Evolutionary conservation across 805 yeast species (phyloP), one percentile per base, ranked within the genome.

Genomic region (Metschnikowia henanensis): DNA sequence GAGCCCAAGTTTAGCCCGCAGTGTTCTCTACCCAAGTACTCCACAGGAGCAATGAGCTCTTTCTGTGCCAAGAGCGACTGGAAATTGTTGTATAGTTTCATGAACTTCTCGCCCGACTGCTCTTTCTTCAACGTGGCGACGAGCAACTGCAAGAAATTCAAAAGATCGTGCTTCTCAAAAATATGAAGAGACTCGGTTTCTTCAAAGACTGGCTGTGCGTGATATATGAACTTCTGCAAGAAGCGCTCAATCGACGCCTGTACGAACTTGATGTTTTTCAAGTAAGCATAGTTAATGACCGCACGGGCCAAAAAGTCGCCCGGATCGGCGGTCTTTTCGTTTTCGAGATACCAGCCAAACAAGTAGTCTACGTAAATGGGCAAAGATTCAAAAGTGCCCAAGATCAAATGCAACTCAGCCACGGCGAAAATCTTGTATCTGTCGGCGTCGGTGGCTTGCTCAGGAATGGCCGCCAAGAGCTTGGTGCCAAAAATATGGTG

Each of bases 401-500:
- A 67, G 12, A 87, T 66, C 50, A 87, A 70, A 57, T 84, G 86
- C 56, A 79, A 74, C 63, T 87, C 95, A n/a, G 91, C 87, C 43
- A 81, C 83, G 43, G 80, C 75, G 28, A 75, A 76, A 44, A 75
- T 56, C 37, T 76, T 79, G 42, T 36, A 35, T 17, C 62, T 51
- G 41, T 58, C 62, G n/a, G 60, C 65, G 8, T 58, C 65, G 16
- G 47, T 28, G 15, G 50, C 44, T 23, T 50, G 53, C 2, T 43
- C 47, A n/a, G 55, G 40, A 16, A 64, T 46, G 10, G 58, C 67
- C 33, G 69, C 70, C 39, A 80, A 64, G 38, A 88, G 70, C 59
- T 87, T 81, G 28, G 73, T 63, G 2, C 96, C 97, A 47, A 89
- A 73, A 9, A 83, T 73, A 52, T 83, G 83, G 58, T 88, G 89